Evolutionary conservation across 2,329 filamentous ascomycete species (phyloP).

Genomic region (Colletotrichum siamense): DNA sequence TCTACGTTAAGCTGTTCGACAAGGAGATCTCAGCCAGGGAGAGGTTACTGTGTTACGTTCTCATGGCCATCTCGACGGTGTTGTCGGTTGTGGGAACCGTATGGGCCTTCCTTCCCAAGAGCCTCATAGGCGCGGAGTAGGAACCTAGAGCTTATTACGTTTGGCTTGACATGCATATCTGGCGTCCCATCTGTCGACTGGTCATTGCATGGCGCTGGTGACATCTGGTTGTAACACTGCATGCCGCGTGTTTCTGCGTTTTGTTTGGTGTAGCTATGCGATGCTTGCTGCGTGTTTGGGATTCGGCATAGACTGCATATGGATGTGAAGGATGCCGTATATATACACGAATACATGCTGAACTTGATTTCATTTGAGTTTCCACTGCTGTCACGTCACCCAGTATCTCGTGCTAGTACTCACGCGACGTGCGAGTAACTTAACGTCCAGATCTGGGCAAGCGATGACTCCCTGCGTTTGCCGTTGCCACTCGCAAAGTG

Average conservation of each 20-base stretch:
- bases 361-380: neutral
- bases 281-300: neutral
- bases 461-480: neutral
- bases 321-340: neutral
- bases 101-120: slow-evolving; percentile 87
- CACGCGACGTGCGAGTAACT: neutral
- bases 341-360: neutral
- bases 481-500: neutral
- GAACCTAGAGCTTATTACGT: neutral
- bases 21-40: slow-evolving; percentile 70
- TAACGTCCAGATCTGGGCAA: neutral
- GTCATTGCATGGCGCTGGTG: slow-evolving; percentile 1
- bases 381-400: neutral
- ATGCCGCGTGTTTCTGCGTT: neutral
- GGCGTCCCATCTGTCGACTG: neutral
- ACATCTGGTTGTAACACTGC: neutral
- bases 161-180: neutral
- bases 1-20: slow-evolving; percentile 89
- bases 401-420: neutral
- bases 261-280: neutral
- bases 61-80: slow-evolving; percentile 73
- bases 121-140: slow-evolving; percentile 64
- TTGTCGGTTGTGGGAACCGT: slow-evolving; percentile 81
- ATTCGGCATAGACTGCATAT: neutral
- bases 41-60: slow-evolving; percentile 67